These are phyloP conservation scores for Forsythia viridissima DNA, from an alignment of 257 asterid genomes.

Conservation along the genomic window DNA sequence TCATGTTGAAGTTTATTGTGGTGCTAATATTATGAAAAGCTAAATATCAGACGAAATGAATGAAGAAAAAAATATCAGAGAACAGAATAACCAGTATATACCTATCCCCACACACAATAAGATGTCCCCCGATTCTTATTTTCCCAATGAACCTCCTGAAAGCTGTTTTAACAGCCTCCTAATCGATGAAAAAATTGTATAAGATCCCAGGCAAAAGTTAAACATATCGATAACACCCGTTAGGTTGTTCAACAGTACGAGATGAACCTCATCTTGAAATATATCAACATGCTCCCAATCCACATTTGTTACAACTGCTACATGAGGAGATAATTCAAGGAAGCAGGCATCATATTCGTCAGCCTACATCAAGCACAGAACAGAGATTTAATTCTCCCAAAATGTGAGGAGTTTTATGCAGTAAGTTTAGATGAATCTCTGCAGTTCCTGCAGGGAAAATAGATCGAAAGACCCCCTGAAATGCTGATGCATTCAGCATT, in stretches of 20 bases:
- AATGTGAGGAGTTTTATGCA: background rate
- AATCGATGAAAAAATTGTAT: conserved; percentile 5
- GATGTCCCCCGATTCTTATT: conserved; percentile 36
- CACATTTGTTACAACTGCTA: conserved; percentile 39
- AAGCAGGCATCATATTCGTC: conserved; percentile 51
- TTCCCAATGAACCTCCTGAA: conserved; percentile 34
- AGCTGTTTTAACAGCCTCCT: conserved; percentile 34
- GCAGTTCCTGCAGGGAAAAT: background rate
- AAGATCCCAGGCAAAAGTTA: conserved; percentile 10
- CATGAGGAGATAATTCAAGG: conserved; percentile 36
- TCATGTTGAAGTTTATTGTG: background rate
- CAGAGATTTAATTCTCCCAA: conserved; percentile 1
- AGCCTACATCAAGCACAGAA: conserved; percentile 31
- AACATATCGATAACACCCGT: background rate
- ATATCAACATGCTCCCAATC: conserved; percentile 52
- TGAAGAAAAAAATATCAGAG: background rate
- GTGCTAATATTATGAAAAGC: too few relatives aligned
- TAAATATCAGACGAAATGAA: background rate
- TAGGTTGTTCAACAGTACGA: background rate
- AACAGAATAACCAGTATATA: background rate
- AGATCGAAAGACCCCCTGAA: background rate
- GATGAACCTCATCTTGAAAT: conserved; percentile 34
- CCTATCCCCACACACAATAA: conserved; percentile 43
- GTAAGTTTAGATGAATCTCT: background rate
- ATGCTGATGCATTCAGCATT: background rate